These are phyloP conservation scores for Claviceps spartinae DNA, from an alignment of 2,329 filamentous ascomycete genomes.

Conservation along the genomic window DNA sequence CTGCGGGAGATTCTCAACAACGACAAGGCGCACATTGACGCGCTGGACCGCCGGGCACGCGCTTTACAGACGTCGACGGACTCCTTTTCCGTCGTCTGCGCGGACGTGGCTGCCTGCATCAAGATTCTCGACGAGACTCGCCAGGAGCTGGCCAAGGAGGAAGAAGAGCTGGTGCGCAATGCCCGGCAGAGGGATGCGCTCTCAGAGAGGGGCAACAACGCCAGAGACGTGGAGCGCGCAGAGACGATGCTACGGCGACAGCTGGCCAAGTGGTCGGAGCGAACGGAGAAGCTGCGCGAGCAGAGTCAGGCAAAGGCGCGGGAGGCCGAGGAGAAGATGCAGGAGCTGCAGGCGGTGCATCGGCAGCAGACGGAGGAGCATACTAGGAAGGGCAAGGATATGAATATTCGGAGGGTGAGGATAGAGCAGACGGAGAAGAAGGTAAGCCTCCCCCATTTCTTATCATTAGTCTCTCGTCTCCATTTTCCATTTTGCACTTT, in stretches of 20 bases:
- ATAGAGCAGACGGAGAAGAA: conserved; percentile 99
- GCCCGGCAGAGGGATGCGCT: conserved; percentile 74
- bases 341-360: conserved; percentile 71
- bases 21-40: conserved; percentile 77
- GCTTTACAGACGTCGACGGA: conserved; percentile 86
- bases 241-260: conserved; percentile 76
- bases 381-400: conserved; percentile 74
- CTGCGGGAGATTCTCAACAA: conserved; percentile 62
- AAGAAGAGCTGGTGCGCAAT: conserved; percentile 74
- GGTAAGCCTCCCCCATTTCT: conserved; percentile 33
- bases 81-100: conserved; percentile 70
- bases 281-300: conserved; percentile 70
- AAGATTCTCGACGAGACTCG: conserved; percentile 82
- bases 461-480: too few relatives aligned
- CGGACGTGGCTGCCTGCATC: conserved; percentile 77
- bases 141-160: conserved; percentile 74
- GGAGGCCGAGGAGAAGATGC: conserved; percentile 76
- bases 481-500: background rate
- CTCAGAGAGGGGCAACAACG: conserved; percentile 75
- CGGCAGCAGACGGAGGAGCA: conserved; percentile 72
- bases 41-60: conserved; percentile 73
- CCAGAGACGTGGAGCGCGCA: conserved; percentile 79
- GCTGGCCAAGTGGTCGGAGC: conserved; percentile 70
- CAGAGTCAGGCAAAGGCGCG: conserved; percentile 71
- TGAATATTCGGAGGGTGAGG: conserved; percentile 79